Evolutionary conservation across 352 stramenopile genomes (phyloP).

Genomic region (Globisporangium rhizosaccharum): DNA sequence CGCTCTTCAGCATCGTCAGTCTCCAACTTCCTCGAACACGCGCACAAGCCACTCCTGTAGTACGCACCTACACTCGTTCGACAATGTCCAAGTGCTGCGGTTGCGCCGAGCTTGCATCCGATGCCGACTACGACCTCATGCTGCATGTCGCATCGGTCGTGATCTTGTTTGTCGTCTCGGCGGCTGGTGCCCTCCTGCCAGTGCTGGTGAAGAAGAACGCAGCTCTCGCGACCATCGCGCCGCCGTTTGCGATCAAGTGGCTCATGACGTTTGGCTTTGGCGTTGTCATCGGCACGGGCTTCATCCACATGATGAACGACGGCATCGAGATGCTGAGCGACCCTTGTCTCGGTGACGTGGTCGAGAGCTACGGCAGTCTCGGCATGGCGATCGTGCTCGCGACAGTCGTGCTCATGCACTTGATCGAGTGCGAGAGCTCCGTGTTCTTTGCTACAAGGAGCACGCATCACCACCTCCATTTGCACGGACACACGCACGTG

Average conservation of each 20-base stretch:
- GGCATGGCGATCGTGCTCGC: conserved; percentile 53
- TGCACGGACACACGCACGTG: conserved; percentile 27
- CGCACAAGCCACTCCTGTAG: too few relatives aligned
- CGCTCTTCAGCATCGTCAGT: too few relatives aligned
- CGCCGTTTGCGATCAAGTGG: conserved; percentile 33
- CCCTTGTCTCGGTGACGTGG: conserved; percentile 42
- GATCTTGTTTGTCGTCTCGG: conserved; percentile 49
- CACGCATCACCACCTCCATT: conserved; percentile 13
- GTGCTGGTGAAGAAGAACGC: conserved; percentile 26
- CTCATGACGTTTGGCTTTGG: conserved; percentile 59
- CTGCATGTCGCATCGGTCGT: conserved; percentile 50
- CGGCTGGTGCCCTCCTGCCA: conserved; percentile 33
- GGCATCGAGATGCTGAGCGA: conserved; percentile 49
- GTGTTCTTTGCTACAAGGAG: conserved; percentile 38
- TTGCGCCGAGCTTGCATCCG: conserved; percentile 13
- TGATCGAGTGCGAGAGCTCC: conserved; percentile 60
- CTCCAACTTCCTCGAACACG: too few relatives aligned
- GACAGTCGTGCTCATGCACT: conserved; percentile 56
- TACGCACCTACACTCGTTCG: background rate
- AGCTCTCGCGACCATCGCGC: conserved; percentile 33
- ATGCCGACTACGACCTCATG: conserved; percentile 10
- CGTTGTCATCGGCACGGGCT: conserved; percentile 56
- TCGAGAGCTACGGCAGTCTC: conserved; percentile 47
- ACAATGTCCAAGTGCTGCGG: conserved; percentile 38
- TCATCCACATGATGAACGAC: conserved; percentile 75